Evolutionary conservation across 2,329 filamentous ascomycete genomes (phyloP).

Genomic region (Ophiostoma tasmaniense): DNA sequence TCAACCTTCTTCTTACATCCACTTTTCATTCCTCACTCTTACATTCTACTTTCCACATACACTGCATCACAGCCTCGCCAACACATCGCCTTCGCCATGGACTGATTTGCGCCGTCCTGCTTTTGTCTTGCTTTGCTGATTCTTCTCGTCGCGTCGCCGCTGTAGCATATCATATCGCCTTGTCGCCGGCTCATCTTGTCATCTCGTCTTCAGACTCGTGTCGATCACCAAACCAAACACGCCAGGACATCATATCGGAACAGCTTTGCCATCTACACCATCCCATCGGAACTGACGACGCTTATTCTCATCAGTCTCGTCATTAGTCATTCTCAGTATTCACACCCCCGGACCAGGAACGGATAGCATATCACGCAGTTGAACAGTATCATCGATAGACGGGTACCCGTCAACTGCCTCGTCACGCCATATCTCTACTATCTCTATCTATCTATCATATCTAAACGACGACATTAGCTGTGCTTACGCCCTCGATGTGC

Average conservation of each 20-base stretch:
- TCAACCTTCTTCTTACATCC: slow-evolving; percentile 1
- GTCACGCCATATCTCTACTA: no score
- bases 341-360: not conserved
- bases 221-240: not conserved
- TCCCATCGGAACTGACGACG: not conserved
- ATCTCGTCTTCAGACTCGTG: not conserved
- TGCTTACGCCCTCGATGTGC: not conserved
- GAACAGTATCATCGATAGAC: not conserved
- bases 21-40: slow-evolving; percentile 2
- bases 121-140: not conserved
- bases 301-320: not conserved
- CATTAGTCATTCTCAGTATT: no score
- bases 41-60: not conserved
- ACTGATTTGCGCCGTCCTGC: slow-evolving; percentile 3
- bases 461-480: not conserved
- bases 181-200: not conserved
- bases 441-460: no score
- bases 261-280: not conserved
- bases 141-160: not conserved
- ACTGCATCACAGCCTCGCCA: not conserved
- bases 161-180: no score
- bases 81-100: slow-evolving; percentile 5
- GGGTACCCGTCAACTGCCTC: not conserved
- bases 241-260: not conserved
- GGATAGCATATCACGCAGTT: not conserved